phyloP scores from a whole-genome alignment of 2,329 filamentous ascomycete species.

The Colletotrichum sp. region DNA sequence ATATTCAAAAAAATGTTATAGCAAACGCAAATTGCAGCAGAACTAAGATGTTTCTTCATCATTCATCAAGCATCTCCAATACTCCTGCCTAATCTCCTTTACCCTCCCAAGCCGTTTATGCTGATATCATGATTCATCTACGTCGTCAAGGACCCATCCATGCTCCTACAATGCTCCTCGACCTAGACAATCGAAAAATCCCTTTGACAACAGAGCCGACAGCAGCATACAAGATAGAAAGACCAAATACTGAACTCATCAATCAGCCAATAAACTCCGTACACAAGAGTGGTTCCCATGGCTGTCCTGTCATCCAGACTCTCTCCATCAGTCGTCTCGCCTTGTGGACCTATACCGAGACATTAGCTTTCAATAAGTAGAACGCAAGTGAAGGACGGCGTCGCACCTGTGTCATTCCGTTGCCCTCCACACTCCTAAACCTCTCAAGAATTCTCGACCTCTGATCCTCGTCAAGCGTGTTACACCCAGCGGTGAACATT shows the following conservation, averaged over 20 bases:
- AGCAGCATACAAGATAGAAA: neutral
- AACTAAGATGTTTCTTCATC: neutral
- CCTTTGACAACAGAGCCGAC: neutral
- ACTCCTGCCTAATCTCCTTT: neutral
- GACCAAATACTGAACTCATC: neutral
- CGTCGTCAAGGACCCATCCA: neutral
- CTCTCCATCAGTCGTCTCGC: constrained; percentile 71
- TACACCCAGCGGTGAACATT: constrained; percentile 83
- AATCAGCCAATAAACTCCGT: constrained; percentile 72
- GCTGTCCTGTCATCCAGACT: constrained; percentile 70
- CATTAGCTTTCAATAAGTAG: neutral
- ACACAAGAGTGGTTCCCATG: constrained; percentile 72
- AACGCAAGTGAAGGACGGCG: constrained; percentile 24
- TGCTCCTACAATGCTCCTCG: neutral
- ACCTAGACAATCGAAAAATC: neutral
- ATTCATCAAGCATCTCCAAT: neutral
- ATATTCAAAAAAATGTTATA: neutral
- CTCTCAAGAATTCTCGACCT: constrained; percentile 68
- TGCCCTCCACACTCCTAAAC: constrained; percentile 71
- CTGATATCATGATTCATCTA: neutral
- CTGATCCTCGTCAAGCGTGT: constrained; percentile 63
- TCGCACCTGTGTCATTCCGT: constrained; percentile 76
- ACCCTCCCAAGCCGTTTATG: neutral
- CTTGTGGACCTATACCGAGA: constrained; percentile 52
- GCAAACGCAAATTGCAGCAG: neutral